Evolutionary conservation across 2,329 filamentous ascomycete genomes (phyloP).

Genomic region (Leptographium wingfieldii): DNA sequence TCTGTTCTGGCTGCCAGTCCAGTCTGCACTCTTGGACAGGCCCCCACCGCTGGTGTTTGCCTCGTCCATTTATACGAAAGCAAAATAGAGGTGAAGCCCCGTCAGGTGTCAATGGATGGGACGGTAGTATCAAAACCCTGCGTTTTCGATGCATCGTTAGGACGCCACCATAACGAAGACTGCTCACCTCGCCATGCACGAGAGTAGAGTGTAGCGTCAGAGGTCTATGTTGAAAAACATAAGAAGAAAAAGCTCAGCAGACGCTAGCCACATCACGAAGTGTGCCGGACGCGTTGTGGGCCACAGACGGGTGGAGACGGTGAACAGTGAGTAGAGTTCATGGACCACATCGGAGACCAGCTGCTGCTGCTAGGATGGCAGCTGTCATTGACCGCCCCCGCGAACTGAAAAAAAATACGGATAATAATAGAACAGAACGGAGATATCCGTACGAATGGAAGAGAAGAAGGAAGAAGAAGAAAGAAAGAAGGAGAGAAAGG

Average conservation of each 20-base stretch:
- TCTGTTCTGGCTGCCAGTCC: too few species aligned
- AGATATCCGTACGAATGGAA: not conserved
- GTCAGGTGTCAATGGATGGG: slow-evolving; percentile 3
- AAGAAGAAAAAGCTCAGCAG: not conserved
- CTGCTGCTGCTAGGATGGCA: not conserved
- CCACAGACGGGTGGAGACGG: not conserved
- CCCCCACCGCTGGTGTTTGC: not conserved
- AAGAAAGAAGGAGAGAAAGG: not conserved
- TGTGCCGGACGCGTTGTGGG: not conserved
- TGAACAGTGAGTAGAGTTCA: not conserved
- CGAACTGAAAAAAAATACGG: not conserved
- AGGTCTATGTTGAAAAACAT: not conserved
- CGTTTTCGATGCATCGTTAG: not conserved
- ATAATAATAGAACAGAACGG: not conserved
- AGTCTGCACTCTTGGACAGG: too few species aligned
- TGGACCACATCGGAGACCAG: not conserved
- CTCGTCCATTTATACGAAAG: not conserved
- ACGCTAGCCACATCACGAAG: slow-evolving; percentile 6
- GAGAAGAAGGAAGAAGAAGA: not conserved
- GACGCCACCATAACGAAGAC: not conserved
- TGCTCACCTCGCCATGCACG: not conserved
- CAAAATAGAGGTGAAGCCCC: not conserved
- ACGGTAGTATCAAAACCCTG: not conserved
- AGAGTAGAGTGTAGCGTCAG: too few species aligned
- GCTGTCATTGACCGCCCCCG: not conserved